Percentiles rank a stretch among this genome's conserved stretches.
Evolutionary conservation across 371 early-diverging fungal genomes (phyloP).

Genomic region (Mortierella sp.): DNA sequence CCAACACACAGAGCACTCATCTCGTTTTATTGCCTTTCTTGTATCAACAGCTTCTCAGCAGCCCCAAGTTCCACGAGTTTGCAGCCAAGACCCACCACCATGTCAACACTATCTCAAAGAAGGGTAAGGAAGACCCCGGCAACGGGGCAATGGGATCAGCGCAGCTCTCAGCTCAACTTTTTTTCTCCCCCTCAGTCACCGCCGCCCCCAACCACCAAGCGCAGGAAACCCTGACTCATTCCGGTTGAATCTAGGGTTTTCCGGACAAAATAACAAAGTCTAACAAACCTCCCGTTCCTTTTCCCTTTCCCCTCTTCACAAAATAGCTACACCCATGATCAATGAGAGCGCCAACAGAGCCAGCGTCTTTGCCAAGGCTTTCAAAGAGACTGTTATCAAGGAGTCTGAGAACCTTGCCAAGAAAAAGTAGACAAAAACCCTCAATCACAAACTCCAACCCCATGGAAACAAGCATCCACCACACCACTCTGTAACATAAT

Average conservation of each 20-base stretch:
- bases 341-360: conserved; percentile 40
- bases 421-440: conserved; percentile 32
- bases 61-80: conserved; percentile 51
- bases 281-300: too few species aligned
- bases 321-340: conserved; percentile 32
- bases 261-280: too few species aligned
- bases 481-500: too few species aligned
- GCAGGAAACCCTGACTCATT: background rate
- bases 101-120: conserved; percentile 40
- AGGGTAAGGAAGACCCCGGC: too few species aligned
- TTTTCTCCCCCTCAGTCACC: too few species aligned
- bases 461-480: too few species aligned
- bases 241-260: too few species aligned
- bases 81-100: conserved; percentile 53
- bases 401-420: conserved; percentile 51
- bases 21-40: background rate
- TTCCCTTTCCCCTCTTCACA: background rate
- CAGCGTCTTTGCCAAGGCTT: conserved; percentile 49
- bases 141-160: too few species aligned
- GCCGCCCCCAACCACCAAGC: too few species aligned
- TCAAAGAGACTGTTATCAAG: conserved; percentile 54
- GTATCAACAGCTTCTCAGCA: conserved; percentile 35
- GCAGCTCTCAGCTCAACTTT: too few species aligned
- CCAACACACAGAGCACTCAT: too few species aligned
- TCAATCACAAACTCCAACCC: too few species aligned